These are phyloP conservation scores for Ophiocordyceps camponoti-leonardi DNA, from an alignment of 2,329 filamentous ascomycete genomes.

Conservation along the genomic window DNA sequence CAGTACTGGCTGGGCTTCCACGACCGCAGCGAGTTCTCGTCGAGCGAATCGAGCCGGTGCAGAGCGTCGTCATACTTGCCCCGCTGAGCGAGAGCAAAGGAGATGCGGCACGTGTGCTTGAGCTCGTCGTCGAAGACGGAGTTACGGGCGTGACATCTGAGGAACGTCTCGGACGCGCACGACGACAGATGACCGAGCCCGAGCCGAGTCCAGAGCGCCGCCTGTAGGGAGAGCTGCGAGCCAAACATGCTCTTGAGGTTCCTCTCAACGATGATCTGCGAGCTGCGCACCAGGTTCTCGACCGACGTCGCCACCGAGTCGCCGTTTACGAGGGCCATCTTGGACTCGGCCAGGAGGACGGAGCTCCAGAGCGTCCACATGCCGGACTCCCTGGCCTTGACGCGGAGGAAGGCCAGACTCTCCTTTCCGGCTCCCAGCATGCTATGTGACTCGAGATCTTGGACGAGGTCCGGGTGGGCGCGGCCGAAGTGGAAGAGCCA, in stretches of 20 bases:
- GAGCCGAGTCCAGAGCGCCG: slow-evolving; percentile 59
- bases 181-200: slow-evolving; percentile 41
- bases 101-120: slow-evolving; percentile 54
- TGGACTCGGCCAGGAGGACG: slow-evolving; percentile 71
- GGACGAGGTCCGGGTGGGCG: slow-evolving; percentile 60
- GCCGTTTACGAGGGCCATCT: slow-evolving; percentile 57
- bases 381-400: slow-evolving; percentile 69
- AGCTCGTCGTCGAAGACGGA: slow-evolving; percentile 58
- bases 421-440: slow-evolving; percentile 67
- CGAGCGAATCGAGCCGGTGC: slow-evolving; percentile 23
- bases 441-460: slow-evolving; percentile 50
- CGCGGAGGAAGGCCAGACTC: slow-evolving; percentile 65
- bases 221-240: slow-evolving; percentile 53
- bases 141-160: slow-evolving; percentile 48
- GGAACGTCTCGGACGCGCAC: slow-evolving; percentile 53
- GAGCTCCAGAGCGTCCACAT: slow-evolving; percentile 78
- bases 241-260: slow-evolving; percentile 58
- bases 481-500: slow-evolving; percentile 95
- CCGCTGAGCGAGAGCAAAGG: slow-evolving; percentile 38
- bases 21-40: slow-evolving; percentile 45
- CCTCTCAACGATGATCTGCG: slow-evolving; percentile 64
- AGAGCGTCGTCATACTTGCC: slow-evolving; percentile 58
- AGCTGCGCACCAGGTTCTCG: slow-evolving; percentile 67
- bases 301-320: slow-evolving; percentile 45
- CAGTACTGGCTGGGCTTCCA: slow-evolving; percentile 66